Evolutionary conservation across 2,329 filamentous ascomycete species (phyloP).

Genomic region (Apiospora arundinis): DNA sequence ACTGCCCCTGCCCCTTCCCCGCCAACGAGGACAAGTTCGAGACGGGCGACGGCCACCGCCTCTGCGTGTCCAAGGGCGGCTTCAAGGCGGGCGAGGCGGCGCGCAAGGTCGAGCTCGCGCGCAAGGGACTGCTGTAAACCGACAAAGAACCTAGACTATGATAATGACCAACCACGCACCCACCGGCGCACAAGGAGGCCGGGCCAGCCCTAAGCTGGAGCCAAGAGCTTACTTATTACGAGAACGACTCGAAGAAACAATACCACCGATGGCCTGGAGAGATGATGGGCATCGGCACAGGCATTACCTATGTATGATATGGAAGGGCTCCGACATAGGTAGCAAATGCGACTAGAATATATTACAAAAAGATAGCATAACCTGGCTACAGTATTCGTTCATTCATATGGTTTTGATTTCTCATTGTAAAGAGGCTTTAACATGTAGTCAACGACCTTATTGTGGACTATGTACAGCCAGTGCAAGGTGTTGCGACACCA

Average conservation of each 20-base stretch:
- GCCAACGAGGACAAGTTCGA: slow-evolving; percentile 80
- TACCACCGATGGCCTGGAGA: neutral
- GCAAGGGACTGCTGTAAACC: slow-evolving; percentile 74
- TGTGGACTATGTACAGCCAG: neutral
- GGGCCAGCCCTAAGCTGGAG: too few species aligned
- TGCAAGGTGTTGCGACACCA: neutral
- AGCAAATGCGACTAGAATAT: neutral
- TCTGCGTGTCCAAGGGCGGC: slow-evolving; percentile 78
- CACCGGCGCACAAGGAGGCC: too few species aligned
- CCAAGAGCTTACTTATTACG: too few species aligned
- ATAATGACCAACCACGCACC: neutral
- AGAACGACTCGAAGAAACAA: neutral
- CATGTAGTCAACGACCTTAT: neutral
- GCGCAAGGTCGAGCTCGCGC: slow-evolving; percentile 78
- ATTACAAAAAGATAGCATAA: neutral
- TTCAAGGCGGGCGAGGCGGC: slow-evolving; percentile 74
- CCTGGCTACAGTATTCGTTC: neutral
- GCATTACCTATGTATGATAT: neutral
- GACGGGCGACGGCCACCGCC: slow-evolving; percentile 71
- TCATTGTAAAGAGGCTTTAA: too few species aligned
- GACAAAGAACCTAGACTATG: neutral
- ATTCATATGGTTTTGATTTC: neutral
- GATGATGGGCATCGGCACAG: neutral
- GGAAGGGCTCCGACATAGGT: slow-evolving; percentile 3
- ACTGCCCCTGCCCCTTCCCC: slow-evolving; percentile 91